Evolutionary conservation across 257 asterid species (phyloP), one percentile per base, ranked within the genome.

Genomic region (Rehmannia glutinosa): DNA sequence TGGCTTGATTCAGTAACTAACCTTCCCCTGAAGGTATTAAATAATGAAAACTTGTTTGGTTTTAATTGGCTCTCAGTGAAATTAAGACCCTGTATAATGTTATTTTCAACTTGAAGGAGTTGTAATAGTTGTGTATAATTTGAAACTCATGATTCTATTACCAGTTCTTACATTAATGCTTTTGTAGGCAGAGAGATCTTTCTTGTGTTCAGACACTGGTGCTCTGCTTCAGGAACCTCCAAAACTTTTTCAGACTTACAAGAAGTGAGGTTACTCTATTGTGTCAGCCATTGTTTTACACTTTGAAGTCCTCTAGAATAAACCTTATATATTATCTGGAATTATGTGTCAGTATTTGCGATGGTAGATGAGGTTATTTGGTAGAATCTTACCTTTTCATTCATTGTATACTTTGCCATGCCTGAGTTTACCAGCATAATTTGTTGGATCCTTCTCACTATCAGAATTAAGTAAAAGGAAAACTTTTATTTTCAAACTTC

Each of bases 1-100:
- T 93, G 99, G 99, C 96, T 93, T 51, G 99, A 93, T 75, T 93
- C 97, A 19, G 85, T 80, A 60, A 82, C 91, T 62, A 93, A 93
- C 78, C 87, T 86, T 75, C 99, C n/a, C 97, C 38, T 93, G 49
- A 87, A 83, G 93, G 98, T 92, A 78, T 36, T 25, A 33, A 19
- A 47, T 55, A 32, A 8, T 28, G 35, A 54, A 35, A 25, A 49
- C 2, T 23, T 49, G 61, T 61, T 62, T 45, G 35, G 16, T 55
- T 65, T 72, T 62, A 54, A 53, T 46, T 16, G 38, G 8, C 54
- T 32, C 45, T 36, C 38, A 13, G 41, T 72, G 39, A 64, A 50
- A 57, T 60, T 38, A 73, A 57, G 45, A 73, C 51, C 61, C 11
- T 49, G 59, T 27, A 58, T 28, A 39, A 12, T 30, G 47, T 52